phyloP scores from a whole-genome alignment of 176 grass and related monocot genomes.

The Oryza rufipogon region DNA sequence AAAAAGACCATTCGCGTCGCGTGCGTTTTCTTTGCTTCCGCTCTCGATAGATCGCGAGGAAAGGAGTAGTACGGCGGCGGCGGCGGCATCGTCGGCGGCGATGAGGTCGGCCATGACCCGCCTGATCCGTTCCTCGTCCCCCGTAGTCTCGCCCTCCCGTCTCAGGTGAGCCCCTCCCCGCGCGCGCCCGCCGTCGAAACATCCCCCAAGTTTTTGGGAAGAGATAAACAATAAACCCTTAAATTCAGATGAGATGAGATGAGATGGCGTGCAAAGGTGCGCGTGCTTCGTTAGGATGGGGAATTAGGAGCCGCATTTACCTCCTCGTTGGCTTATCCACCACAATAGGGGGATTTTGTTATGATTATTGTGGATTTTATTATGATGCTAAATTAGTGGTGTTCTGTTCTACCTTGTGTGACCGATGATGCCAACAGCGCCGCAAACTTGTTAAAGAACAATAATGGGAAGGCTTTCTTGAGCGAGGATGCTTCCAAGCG shows the following conservation, averaged over 20 bases:
- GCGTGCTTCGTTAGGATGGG: not conserved
- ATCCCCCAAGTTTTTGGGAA: not conserved
- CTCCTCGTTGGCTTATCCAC: too few species aligned
- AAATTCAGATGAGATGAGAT: not conserved
- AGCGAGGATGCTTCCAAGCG: slow-evolving; percentile 46
- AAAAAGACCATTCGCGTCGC: too few species aligned
- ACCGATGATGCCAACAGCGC: slow-evolving; percentile 33
- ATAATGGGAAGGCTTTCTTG: slow-evolving; percentile 57
- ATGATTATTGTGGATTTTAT: not conserved
- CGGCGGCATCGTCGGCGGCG: not conserved
- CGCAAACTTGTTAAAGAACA: slow-evolving; percentile 42
- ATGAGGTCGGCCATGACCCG: slow-evolving; percentile 69
- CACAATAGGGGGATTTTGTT: not conserved
- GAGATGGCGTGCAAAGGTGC: not conserved
- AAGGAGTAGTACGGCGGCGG: too few species aligned
- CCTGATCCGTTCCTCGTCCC: slow-evolving; percentile 52
- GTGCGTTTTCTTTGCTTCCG: too few species aligned
- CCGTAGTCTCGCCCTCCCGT: slow-evolving; percentile 33
- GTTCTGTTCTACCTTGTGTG: not conserved
- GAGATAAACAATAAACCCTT: not conserved
- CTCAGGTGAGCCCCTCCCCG: slow-evolving; percentile 35
- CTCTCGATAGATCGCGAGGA: too few species aligned
- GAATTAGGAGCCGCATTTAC: not conserved
- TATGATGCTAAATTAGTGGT: slow-evolving; percentile 1
- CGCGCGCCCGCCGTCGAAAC: not conserved